Base-by-base conservation (phyloP, 129 eudicot species). In the Flaveria trinervia region DNA sequence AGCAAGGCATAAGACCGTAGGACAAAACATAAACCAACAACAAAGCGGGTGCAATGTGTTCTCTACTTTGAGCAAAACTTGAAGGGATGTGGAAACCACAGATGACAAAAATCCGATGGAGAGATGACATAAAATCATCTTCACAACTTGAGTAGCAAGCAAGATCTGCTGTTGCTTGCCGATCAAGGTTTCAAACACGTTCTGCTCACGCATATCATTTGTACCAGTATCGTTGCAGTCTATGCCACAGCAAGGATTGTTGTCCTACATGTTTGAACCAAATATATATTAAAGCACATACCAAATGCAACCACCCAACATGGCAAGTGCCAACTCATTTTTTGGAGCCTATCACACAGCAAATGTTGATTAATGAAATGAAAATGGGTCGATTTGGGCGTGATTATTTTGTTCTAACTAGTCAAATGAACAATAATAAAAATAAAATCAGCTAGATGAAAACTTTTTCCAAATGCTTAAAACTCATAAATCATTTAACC, bases 91-190 rank as follows among this genome's bases (percentile, higher is more conserved):
- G 23, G 51, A 33, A 46, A 57, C 57, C 71, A 70, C 51, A 54
- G 12, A 16, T 16, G 50, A 91, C 83, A 95, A 77, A 84, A 95
- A 9, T 91, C 96, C 1, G 97, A 81, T 7, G 99, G 94, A 1
- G 96, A 83, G 69, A 95, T 95, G 39, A 95, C 97, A 52, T 95
- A 95, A 84, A 69, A 95, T 95, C 99, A 95, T 95, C 84, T 95
- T 95, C 15, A 95, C 97, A n/a, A 95, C 97, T 79, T 95, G 99
- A 6, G 99, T 95, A 12, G 99, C 97, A 11, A 95, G 96, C 78
- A 95, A 84, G 71, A 95, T 77, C 88, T 95, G 99, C 73, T 95
- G 99, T 81, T 95, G 96, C 83, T 95, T 95, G 75, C 97, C 99
- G 1, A 95, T 95, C 26, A 95, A 80, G 39, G 97, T 88, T 84